Base-by-base conservation (phyloP, 2,329 filamentous ascomycete species). In the Zymoseptoria pseudotritici region DNA sequence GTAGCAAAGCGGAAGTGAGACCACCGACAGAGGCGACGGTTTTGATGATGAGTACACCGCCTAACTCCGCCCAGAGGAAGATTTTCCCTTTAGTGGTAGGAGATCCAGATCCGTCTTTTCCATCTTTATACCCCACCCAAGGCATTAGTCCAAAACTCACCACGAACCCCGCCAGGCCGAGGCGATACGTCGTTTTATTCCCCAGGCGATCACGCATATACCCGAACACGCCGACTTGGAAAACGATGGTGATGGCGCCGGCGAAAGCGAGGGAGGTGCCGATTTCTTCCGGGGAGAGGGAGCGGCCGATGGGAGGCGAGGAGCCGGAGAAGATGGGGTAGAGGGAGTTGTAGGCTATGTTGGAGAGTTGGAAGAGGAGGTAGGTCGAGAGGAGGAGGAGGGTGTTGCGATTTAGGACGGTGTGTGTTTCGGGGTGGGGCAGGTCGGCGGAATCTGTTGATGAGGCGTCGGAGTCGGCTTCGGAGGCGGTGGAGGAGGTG, bases 291-390 rank as follows among this genome's bases (percentile, higher is more conserved):
- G 93, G 90, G 0, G 82, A 82, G 3, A 97, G 79, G 0, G 82
- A 80, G 50, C 94, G 87, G 19, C 94, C 94, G 0, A 86, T 87
- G 0, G 94, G 94, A 0, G 86, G 80, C 0, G 82, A 75, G 0
- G 88, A 86, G 58, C 92, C 86, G 0, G 88, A 90, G 68, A 97
- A 99, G 57, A 97, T 93, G 0, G 94, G 94, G 69, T 95, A 99
- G 0, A 99, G 79, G 19, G 90, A 93, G 75, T 96, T 97, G 81
- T 92, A 99, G 3, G 91, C 91, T 65, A 97, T 91, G 73, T 97
- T 97, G 62, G 89, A 87, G 4, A 99, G 81, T 70, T 97, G 92
- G 71, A 97, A 99, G 55, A 97, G 87, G 51, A 97, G 83, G 70
- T 96, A 97, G 0, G 92, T 95, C 56, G 84, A 73, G 5, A 99